Evolutionary conservation across 1,139 yeast genomes (phyloP).

Genomic region (Saccharomycopsis hybrid): DNA sequence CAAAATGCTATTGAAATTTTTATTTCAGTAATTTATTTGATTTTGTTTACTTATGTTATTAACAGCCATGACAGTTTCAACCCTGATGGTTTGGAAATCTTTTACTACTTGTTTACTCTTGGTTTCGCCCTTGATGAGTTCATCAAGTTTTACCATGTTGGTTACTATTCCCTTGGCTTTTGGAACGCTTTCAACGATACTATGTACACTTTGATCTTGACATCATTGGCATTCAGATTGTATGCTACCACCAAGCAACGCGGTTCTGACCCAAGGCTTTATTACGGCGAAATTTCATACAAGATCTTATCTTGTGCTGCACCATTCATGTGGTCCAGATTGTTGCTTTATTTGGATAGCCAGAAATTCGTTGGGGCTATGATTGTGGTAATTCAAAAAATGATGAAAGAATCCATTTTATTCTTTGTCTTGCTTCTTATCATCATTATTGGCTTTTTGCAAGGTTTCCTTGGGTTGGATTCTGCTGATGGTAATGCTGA

Average conservation of each 20-base stretch:
- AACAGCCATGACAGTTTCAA: conserved; percentile 39
- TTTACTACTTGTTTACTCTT: conserved; percentile 59
- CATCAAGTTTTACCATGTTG: conserved; percentile 69
- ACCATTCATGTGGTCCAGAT: conserved; percentile 81
- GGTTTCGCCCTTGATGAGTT: conserved; percentile 66
- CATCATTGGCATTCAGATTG: conserved; percentile 52
- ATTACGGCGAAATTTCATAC: conserved; percentile 64
- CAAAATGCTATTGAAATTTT: conserved; percentile 68
- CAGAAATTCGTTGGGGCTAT: conserved; percentile 81
- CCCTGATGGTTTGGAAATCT: conserved; percentile 40
- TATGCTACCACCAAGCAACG: not conserved
- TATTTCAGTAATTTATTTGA: conserved; percentile 60
- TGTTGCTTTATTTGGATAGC: conserved; percentile 70
- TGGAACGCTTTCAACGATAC: conserved; percentile 76
- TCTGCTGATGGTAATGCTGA: conserved; percentile 81
- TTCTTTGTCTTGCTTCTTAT: conserved; percentile 70
- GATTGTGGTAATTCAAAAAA: conserved; percentile 76
- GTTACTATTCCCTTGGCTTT: conserved; percentile 63
- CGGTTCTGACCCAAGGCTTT: conserved; percentile 25
- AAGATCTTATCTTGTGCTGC: conserved; percentile 77
- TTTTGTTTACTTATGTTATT: conserved; percentile 57
- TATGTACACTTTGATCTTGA: conserved; percentile 49
- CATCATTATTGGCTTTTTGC: conserved; percentile 73
- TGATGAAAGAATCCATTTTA: conserved; percentile 79
- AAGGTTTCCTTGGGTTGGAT: conserved; percentile 82